Base-by-base conservation (phyloP, 805 yeast species). In the Starmerella bacillaris region DNA sequence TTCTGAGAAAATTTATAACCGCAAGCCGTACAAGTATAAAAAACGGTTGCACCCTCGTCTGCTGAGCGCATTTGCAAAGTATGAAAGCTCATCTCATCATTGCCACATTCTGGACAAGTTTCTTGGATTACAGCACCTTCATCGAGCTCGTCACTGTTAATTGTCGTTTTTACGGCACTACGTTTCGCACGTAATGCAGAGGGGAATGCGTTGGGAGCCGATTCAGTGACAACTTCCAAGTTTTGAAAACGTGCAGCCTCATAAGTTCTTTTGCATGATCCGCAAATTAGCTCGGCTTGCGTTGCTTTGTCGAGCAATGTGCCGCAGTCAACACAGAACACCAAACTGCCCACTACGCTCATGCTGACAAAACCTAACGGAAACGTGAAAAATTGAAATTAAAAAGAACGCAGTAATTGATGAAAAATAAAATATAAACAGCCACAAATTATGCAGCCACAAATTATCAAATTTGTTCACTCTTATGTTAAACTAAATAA, bases 1-100 rank as follows among this genome's bases (percentile, higher is more conserved):
- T 89, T 86, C 24, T 94, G 84, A 63, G 95, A 76, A 65, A 79
- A 84, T 51, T 80, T 73, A 67, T 86, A 82, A 29, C 84, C 83
- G 67, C 99, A 89, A 28, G 68, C 61, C 1, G 93, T 76, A 64
- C 98, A 89, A 1, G 98, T 86, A 61, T 89, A 92, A 55, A 89
- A 89, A 24, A 89, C 96, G 7, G 99, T 89, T 20, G 98, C 64
- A 67, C 98, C 99, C 67, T 89, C 99, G 67, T 89, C 99, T 1
- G 98, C 99, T 36, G 94, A 78, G 61, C 99, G 74, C 49, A 89
- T 67, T 59, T 89, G 99, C 47, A 89, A 64, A 4, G 98, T 89
- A 54, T 89, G 96, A 56, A 86, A 89, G 55, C 75, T 84, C 98
- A 92, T 92, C 58, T 89, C 95, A 53, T 89, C 95, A 58, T 84